A percentile compares a stretch with the other conserved stretches of the same genome.
Evolutionary conservation across 257 asterid genomes (phyloP).

Genomic region (Solanum rostratum): DNA sequence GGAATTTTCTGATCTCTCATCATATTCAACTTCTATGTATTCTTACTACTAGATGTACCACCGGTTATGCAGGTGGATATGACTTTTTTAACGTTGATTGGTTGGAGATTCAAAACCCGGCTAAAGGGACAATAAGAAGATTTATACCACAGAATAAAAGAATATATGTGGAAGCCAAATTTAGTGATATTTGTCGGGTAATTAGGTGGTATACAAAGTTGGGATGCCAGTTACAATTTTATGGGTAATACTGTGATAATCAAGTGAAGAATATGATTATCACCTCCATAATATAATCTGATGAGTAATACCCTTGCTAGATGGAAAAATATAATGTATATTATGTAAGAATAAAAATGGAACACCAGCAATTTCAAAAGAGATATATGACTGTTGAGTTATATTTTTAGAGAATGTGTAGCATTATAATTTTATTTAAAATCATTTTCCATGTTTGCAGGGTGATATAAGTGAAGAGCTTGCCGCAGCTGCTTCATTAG

Average conservation of each 20-base stretch:
- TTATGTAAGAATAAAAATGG: neutral
- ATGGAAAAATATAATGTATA: neutral
- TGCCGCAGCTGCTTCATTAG: slow-evolving; percentile 73
- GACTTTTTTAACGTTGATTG: neutral
- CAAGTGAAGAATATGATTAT: neutral
- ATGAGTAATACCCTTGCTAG: neutral
- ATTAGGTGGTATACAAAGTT: neutral
- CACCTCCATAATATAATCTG: neutral
- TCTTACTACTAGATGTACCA: neutral
- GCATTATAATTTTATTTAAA: neutral
- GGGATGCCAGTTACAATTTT: neutral
- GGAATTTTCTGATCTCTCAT: neutral
- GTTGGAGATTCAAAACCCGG: neutral
- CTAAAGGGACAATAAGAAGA: neutral
- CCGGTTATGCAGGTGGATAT: neutral
- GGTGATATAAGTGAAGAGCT: slow-evolving; percentile 68
- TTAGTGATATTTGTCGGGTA: neutral
- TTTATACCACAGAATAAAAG: neutral
- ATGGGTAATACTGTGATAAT: neutral
- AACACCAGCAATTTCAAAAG: neutral
- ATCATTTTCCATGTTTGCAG: slow-evolving; percentile 24
- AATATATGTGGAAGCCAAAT: neutral
- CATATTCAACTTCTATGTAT: neutral
- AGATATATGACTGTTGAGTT: neutral
- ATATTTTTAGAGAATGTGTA: neutral